Conservation (phyloP, 352 stramenopile genomes). For the Phytopythium vexans region DNA sequence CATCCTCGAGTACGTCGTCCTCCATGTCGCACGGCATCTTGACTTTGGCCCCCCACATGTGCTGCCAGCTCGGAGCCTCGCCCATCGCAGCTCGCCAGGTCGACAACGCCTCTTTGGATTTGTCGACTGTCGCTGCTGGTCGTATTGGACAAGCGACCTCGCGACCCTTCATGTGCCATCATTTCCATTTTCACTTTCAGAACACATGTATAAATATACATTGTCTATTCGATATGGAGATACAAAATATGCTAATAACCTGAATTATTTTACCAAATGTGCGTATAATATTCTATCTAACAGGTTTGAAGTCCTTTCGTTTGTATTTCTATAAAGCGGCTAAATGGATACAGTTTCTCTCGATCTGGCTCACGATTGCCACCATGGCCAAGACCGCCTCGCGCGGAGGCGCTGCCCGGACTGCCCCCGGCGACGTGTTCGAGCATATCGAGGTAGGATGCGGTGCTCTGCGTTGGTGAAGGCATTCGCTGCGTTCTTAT, state of each 20-base stretch:
- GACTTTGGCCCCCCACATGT: constrained; percentile 87
- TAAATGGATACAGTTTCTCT: too few relatives aligned
- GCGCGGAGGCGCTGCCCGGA: not conserved
- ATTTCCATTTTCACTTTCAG: too few relatives aligned
- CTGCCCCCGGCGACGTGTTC: not conserved
- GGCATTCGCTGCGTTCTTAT: constrained; percentile 1
- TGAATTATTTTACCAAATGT: too few relatives aligned
- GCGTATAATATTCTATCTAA: too few relatives aligned
- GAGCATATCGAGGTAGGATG: constrained; percentile 22
- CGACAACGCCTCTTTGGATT: constrained; percentile 2
- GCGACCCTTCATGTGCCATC: constrained; percentile 14
- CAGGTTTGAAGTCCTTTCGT: too few relatives aligned
- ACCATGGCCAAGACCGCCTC: constrained; percentile 2
- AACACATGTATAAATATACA: too few relatives aligned
- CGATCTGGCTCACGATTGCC: too few relatives aligned
- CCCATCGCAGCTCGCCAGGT: constrained; percentile 30
- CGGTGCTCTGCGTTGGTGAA: not conserved
- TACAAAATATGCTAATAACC: too few relatives aligned
- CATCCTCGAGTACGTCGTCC: constrained; percentile 84
- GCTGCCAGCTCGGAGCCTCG: constrained; percentile 77
- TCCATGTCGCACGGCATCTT: constrained; percentile 89
- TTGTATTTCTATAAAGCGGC: too few relatives aligned
- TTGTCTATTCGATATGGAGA: too few relatives aligned
- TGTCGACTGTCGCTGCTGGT: not conserved
- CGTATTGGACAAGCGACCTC: not conserved